A percentile compares a stretch with the other conserved stretches of the same genome.
These are phyloP conservation scores for Stemphylium lycopersici DNA, from an alignment of 2,329 filamentous ascomycete genomes.

Conservation along the genomic window DNA sequence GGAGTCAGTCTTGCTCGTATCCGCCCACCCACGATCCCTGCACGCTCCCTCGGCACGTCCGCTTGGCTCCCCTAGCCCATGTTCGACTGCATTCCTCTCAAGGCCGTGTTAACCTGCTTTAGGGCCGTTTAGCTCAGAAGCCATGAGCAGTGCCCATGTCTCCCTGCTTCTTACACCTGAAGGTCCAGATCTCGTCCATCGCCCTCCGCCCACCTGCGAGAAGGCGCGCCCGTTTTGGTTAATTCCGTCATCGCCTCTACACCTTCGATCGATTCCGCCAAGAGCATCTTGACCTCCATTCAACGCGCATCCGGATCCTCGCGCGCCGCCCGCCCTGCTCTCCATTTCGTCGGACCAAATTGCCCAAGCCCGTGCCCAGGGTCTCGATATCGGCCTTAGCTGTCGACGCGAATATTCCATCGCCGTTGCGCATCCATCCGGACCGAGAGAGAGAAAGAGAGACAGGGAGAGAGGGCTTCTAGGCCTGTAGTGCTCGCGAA, in stretches of 20 bases:
- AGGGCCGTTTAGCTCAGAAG: conserved; percentile 35
- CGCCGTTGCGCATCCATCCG: conserved; percentile 15
- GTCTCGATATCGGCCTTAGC: neutral
- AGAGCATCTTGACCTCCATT: conserved; percentile 16
- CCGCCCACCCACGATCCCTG: conserved; percentile 5
- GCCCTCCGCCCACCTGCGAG: conserved; percentile 22
- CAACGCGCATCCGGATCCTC: conserved; percentile 18
- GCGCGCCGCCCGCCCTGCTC: conserved; percentile 20
- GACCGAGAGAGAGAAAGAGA: conserved; percentile 2
- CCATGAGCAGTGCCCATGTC: conserved; percentile 30
- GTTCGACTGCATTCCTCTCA: conserved; percentile 32
- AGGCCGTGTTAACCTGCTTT: conserved; percentile 35
- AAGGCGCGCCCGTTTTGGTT: conserved; percentile 27
- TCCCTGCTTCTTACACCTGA: conserved; percentile 32
- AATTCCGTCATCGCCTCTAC: conserved; percentile 31
- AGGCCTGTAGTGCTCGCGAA: neutral
- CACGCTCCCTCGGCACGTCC: conserved; percentile 21
- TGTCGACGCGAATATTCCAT: neutral
- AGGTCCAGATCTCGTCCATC: conserved; percentile 34
- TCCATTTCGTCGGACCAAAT: conserved; percentile 1
- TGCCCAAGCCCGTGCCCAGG: conserved; percentile 3
- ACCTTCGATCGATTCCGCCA: conserved; percentile 21
- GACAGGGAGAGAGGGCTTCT: conserved; percentile 6
- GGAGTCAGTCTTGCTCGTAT: neutral
- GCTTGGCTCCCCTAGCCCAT: conserved; percentile 21